Percentiles rank a stretch among this genome's conserved stretches.
These are phyloP conservation scores for Cyclocybe aegerita DNA, from an alignment of 768 basidiomycete species.

Conservation along the genomic window DNA sequence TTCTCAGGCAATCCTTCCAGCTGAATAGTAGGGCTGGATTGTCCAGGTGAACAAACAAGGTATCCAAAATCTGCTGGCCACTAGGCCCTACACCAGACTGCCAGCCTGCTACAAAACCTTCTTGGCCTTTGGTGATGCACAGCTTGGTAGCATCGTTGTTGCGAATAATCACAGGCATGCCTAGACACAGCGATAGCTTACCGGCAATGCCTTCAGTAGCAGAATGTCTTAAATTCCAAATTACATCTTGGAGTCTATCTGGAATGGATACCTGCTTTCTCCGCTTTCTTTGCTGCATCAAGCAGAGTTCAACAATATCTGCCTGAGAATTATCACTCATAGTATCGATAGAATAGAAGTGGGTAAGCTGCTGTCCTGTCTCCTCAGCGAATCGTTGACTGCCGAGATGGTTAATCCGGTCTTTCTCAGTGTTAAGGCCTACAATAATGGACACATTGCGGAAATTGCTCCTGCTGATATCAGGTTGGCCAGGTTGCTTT, in stretches of 20 bases:
- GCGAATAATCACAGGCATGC: constrained; percentile 31
- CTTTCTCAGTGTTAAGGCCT: constrained; percentile 27
- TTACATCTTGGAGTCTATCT: not conserved
- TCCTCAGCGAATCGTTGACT: constrained; percentile 26
- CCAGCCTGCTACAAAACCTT: constrained; percentile 31
- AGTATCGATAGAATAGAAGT: constrained; percentile 29
- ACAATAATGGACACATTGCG: constrained; percentile 33
- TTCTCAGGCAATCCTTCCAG: constrained; percentile 26
- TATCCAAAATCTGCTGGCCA: constrained; percentile 25
- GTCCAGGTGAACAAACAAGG: constrained; percentile 26
- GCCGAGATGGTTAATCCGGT: constrained; percentile 29
- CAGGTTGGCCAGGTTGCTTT: constrained; percentile 22
- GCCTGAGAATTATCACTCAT: constrained; percentile 2
- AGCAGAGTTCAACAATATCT: not conserved
- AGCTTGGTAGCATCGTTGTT: constrained; percentile 30
- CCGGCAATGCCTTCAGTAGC: constrained; percentile 20
- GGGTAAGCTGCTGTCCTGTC: constrained; percentile 14
- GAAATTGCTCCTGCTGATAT: constrained; percentile 15
- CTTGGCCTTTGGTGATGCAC: constrained; percentile 36
- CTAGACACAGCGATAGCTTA: constrained; percentile 27
- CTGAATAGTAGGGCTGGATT: constrained; percentile 22
- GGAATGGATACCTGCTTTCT: not conserved
- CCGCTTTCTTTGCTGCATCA: not conserved
- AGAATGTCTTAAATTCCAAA: constrained; percentile 10
- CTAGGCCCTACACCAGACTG: constrained; percentile 8